Percentiles rank a stretch among this genome's conserved stretches.
Conservation (phyloP, 148 eudicot genomes). For the Fagopyrum esculentum region DNA sequence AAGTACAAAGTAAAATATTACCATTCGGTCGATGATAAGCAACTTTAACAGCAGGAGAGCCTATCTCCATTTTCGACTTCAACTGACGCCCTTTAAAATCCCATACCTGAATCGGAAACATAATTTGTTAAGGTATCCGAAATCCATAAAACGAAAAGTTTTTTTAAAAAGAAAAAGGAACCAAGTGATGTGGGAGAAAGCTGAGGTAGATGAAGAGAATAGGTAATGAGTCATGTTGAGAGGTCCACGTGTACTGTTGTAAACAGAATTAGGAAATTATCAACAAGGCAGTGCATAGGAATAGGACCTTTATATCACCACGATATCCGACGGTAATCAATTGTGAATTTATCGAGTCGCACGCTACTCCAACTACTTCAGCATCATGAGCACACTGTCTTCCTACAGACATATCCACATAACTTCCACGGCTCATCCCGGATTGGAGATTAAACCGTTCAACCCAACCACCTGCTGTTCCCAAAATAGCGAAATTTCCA, state of each 20-base stretch:
- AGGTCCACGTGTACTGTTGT: not conserved
- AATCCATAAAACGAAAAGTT: not conserved
- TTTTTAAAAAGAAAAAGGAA: not conserved
- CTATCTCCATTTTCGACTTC: slow-evolving; percentile 73
- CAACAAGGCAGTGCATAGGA: not conserved
- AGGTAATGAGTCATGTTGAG: not conserved
- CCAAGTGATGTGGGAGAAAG: not conserved
- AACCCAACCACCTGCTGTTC: slow-evolving; percentile 96
- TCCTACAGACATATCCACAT: slow-evolving; percentile 50
- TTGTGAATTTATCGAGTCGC: slow-evolving; percentile 82
- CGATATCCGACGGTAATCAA: slow-evolving; percentile 87
- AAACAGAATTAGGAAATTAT: not conserved
- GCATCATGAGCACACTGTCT: slow-evolving; percentile 63
- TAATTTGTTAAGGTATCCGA: not conserved
- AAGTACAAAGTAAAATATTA: slow-evolving; percentile 15
- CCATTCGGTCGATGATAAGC: slow-evolving; percentile 81
- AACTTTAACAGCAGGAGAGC: slow-evolving; percentile 64
- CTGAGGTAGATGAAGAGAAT: not conserved
- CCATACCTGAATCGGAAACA: slow-evolving; percentile 55
- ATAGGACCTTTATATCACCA: slow-evolving; percentile 76
- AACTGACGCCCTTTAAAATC: slow-evolving; percentile 68
- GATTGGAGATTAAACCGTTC: slow-evolving; percentile 98
- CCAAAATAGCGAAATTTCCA: slow-evolving; percentile 88
- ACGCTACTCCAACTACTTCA: slow-evolving; percentile 90
- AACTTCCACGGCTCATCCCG: slow-evolving; percentile 89